Evolutionary conservation across 1,284 basidiomycete genomes (phyloP), one percentile per base, ranked within the genome.

Genomic region (Schizopora paradoxa): DNA sequence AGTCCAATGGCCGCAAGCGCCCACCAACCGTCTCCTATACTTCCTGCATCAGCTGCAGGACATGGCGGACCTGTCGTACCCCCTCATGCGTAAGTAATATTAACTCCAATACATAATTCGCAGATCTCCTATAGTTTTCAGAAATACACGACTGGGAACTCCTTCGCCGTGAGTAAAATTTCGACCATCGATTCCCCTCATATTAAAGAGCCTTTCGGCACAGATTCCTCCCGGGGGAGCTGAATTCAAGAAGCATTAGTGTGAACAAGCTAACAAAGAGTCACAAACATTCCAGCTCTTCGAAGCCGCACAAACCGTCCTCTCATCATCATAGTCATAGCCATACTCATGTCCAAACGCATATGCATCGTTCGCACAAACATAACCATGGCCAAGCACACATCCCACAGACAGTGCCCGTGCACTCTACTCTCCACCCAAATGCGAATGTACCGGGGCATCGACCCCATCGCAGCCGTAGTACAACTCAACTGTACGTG

Each of bases 21-120:
- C 27, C 14, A 18, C n/a, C 46, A 48, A 16, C 34, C 32, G 11
- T 29, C 27, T 16, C 16, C 46, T 2, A 25, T 27, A 11, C 35
- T 41, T 14, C 21, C 34, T 36, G 25, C 28, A 25, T n/a, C 34
- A 8, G 39, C 41, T 14, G n/a, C 28, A 6, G 11, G 19, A 7
- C 34, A 41, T 16, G 47, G 47, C 11, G 47, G 47, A 3, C 44
- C 44, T 32, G 35, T 48, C 22, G 31, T 43, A 4, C 47, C 39
- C 16, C 40, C 35, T 19, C 26, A 25, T 14, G 34, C 23, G 45
- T 45, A 33, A 39, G 44, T 11, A n/a, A n/a, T n/a, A n/a, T n/a
- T n/a, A n/a, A n/a, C n/a, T n/a, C n/a, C n/a, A n/a, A n/a, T n/a
- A n/a, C n/a, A n/a, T n/a, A n/a, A n/a, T n/a, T n/a, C n/a, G n/a